These are phyloP conservation scores for Aspergillus proliferans DNA, from an alignment of 2,329 filamentous ascomycete species.

Conservation along the genomic window DNA sequence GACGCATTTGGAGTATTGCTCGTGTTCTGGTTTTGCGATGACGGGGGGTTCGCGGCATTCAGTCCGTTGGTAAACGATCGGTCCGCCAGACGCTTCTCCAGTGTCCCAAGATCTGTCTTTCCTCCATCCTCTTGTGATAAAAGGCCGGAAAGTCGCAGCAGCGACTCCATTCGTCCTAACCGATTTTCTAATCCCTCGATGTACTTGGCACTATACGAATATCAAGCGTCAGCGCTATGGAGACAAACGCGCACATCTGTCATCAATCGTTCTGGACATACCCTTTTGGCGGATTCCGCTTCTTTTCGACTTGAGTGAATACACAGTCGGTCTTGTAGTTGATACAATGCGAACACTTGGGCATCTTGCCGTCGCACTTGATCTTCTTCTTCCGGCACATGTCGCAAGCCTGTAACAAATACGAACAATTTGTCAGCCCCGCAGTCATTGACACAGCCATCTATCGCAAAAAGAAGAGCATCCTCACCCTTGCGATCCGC, in stretches of 20 bases:
- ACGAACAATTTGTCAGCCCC: conserved; percentile 4
- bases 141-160: conserved; percentile 78
- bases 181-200: conserved; percentile 95
- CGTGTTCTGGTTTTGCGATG: conserved; percentile 28
- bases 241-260: background rate
- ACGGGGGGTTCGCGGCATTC: conserved; percentile 16
- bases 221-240: conserved; percentile 9
- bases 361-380: conserved; percentile 95
- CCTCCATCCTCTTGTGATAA: conserved; percentile 79
- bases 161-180: conserved; percentile 88
- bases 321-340: conserved; percentile 98
- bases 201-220: conserved; percentile 71
- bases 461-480: background rate
- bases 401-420: conserved; percentile 65
- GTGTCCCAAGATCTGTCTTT: conserved; percentile 76
- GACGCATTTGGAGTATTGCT: conserved; percentile 18
- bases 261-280: conserved; percentile 41
- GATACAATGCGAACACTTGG: conserved; percentile 88
- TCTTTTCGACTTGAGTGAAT: conserved; percentile 98
- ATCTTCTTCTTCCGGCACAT: conserved; percentile 94
- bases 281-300: conserved; percentile 95
- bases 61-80: conserved; percentile 31
- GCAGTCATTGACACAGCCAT: conserved; percentile 2
- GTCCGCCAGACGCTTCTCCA: conserved; percentile 69
- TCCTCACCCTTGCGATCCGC: conserved; percentile 74